Evolutionary conservation across 2,329 filamentous ascomycete species (phyloP).

Genomic region (Hymenoscyphus infarciens): DNA sequence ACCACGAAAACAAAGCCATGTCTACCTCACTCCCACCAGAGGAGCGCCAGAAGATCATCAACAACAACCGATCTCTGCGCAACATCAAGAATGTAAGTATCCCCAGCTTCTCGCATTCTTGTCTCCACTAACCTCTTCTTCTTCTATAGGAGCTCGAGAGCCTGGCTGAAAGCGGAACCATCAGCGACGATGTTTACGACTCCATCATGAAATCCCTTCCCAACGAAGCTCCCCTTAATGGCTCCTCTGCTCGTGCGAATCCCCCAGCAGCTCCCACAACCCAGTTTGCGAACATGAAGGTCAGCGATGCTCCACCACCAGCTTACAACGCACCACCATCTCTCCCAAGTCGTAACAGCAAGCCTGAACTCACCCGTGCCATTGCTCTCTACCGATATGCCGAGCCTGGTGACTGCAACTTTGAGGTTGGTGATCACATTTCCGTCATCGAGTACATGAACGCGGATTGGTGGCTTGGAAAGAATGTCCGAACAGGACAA

Average conservation of each 20-base stretch:
- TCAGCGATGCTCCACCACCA: conserved; percentile 23
- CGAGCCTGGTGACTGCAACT: conserved; percentile 73
- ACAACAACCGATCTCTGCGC: conserved; percentile 34
- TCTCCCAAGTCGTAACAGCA: conserved; percentile 37
- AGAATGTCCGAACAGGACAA: conserved; percentile 73
- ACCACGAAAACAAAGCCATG: conserved; percentile 29
- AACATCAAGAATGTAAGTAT: conserved; percentile 36
- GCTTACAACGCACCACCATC: conserved; percentile 37
- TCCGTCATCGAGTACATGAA: conserved; percentile 91
- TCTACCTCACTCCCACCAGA: conserved; percentile 30
- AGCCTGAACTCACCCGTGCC: conserved; percentile 64
- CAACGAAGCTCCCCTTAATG: conserved; percentile 56
- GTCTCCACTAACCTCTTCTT: conserved; percentile 13
- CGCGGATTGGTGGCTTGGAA: conserved; percentile 93
- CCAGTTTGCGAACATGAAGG: conserved; percentile 23
- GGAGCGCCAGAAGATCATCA: conserved; percentile 35
- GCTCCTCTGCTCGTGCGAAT: conserved; percentile 17
- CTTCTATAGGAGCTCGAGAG: conserved; percentile 76
- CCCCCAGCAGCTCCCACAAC: conserved; percentile 36
- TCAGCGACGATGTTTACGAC: conserved; percentile 72
- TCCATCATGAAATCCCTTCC: conserved; percentile 73
- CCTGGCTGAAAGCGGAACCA: conserved; percentile 77
- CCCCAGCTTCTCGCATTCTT: background rate
- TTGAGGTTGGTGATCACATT: conserved; percentile 77
- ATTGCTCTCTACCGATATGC: conserved; percentile 81